Evolutionary conservation across 805 yeast genomes (phyloP), one percentile per base, ranked within the genome.

Genomic region (Nakazawaea wyomingensis): DNA sequence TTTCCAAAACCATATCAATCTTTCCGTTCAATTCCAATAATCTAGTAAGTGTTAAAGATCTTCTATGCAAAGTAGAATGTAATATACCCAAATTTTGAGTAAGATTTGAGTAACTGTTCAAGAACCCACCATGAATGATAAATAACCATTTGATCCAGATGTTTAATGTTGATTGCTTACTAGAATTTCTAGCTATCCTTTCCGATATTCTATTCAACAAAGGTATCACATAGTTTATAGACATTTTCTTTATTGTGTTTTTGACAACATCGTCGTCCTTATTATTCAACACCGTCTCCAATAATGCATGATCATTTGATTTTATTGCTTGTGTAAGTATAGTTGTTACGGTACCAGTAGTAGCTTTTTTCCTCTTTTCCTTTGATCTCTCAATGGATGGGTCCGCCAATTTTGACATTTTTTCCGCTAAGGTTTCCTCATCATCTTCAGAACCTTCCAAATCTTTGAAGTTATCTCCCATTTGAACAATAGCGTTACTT

Each of bases 271-370:
- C 58, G 38, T 75, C 74, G 50, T 77, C 81, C 37, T 69, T 66
- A 51, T 75, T 75, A 46, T 63, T 62, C 49, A 93, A 70, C 10
- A 95, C 96, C 3, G 87, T 78, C 60, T 93, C 98, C 48, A 93
- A 70, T 44, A 93, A 68, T 8, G 93, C 68, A 54, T 82, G 89
- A 59, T 93, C 99, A 54, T 85, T 86, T 17, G 95, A 81, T 54
- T 78, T 81, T 48, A 93, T 71, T 0, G 99, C 91, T 65, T 93
- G 99, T 11, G 90, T 71, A 35, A 93, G 69, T n/a, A 93, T 78
- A 1, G 85, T 80, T 1, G 96, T 78, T 47, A 90, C 75, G 1
- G 96, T 79, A 40, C 93, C 95, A 4, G 85, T 77, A 7, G 79
- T 74, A 17, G 80, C 76, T 44, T 71, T 72, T 48, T 75, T 73